phyloP scores from a whole-genome alignment of 352 stramenopile genomes.

The Lagenidium giganteum region DNA sequence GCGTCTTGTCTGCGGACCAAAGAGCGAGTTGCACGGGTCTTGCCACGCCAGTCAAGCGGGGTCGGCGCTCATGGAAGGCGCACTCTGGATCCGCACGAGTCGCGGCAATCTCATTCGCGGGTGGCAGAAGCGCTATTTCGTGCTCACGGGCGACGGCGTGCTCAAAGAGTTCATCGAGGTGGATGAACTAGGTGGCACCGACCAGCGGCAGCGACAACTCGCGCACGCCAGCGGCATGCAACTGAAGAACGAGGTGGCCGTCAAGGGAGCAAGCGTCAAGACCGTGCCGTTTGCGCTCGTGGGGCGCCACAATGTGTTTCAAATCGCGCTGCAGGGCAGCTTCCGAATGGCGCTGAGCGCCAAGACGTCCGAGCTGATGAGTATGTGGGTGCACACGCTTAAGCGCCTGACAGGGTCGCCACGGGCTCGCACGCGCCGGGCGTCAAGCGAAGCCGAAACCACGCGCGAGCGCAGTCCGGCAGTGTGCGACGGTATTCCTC shows the following conservation, averaged over 20 bases:
- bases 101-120: conserved; percentile 50
- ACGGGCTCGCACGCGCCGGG: no score
- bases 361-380: conserved; percentile 36
- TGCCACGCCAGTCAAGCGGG: no score
- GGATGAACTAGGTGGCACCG: no score
- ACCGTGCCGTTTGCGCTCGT: conserved; percentile 45
- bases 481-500: not conserved
- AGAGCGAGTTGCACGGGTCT: no score
- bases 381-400: conserved; percentile 42
- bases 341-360: conserved; percentile 37
- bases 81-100: conserved; percentile 41
- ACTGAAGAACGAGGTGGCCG: conserved; percentile 35
- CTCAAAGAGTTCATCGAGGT: conserved; percentile 46
- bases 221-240: conserved; percentile 31
- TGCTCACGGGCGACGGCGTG: conserved; percentile 36
- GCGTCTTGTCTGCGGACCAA: no score
- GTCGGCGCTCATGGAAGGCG: conserved; percentile 72
- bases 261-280: conserved; percentile 27
- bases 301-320: conserved; percentile 48
- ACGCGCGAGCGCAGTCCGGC: no score
- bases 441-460: not conserved
- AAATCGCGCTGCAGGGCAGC: conserved; percentile 24
- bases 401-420: no score
- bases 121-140: conserved; percentile 72
- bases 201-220: not conserved